Base-by-base conservation (phyloP, 192 early-diverging fungal species). In the Coemansia sp. region DNA sequence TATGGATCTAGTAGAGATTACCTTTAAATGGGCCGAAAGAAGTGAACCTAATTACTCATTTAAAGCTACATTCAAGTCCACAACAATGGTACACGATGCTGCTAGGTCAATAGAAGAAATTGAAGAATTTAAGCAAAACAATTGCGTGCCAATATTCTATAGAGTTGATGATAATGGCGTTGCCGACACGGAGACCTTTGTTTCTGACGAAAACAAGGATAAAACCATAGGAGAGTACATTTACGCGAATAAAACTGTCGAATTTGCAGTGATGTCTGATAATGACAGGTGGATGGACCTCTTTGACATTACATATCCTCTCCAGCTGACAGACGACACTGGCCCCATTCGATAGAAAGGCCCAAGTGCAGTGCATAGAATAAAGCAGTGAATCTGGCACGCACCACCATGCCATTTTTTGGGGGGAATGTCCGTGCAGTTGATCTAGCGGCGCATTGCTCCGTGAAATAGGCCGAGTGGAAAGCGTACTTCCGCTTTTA, bases 381-480 rank as follows among this genome's bases (percentile, higher is more conserved):
- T n/a, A 30, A 13, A 13, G 23, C 9, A 21, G 46, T 19, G 46
- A 49, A n/a, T 49, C n/a, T 4, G 7, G 46, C 17, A 4, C 19
- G 21, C 7, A 37, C 35, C 35, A 37, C 7, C 35, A 37, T 37
- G 26, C 26, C 26, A 11, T 13, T 6, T 26, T 53, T n/a, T n/a
- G 52, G 52, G 52, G 52, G 26, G 16, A 17, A 17, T 33, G 19
- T 39, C 21, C 59, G 8, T 40, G 37, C 37, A 17, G 17, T n/a
- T 59, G 57, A 17, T 33, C 11, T 26, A 9, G 23, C 14, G 26
- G 37, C 19, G 28, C 38, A 23, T 26, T 61, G n/a, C 59, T 21
- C 59, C 59, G 59, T 26, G 16, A 61, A 61, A 61, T 61, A 19
- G 59, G 59, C 59, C 59, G 59, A 61, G 17, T 38, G 32, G 57